Evolutionary conservation across 1,284 basidiomycete genomes (phyloP).

Genomic region (Ustilago hordei): DNA sequence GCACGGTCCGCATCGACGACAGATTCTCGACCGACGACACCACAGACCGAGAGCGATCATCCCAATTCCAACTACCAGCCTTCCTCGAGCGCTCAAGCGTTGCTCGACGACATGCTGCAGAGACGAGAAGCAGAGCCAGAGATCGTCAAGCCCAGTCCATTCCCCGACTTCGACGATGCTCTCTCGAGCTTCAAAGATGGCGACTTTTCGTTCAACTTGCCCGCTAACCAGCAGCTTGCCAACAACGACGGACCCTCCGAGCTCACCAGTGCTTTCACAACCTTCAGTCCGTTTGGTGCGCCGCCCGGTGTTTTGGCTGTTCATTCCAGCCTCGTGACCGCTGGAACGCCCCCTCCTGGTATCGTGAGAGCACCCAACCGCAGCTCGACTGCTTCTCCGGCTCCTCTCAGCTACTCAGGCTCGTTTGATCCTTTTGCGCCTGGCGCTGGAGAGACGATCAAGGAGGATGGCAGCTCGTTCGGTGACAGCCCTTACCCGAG

Average conservation of each 20-base stretch:
- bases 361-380: constrained; percentile 41
- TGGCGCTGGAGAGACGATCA: constrained; percentile 51
- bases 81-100: constrained; percentile 82
- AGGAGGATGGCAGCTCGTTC: constrained; percentile 41
- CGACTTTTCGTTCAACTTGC: constrained; percentile 66
- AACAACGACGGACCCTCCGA: constrained; percentile 40
- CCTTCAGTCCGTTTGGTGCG: constrained; percentile 46
- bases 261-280: constrained; percentile 42
- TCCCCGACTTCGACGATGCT: constrained; percentile 66
- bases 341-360: constrained; percentile 41
- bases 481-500: constrained; percentile 30
- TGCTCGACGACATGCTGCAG: constrained; percentile 84
- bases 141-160: constrained; percentile 69
- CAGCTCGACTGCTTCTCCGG: constrained; percentile 47
- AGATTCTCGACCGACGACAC: constrained; percentile 74
- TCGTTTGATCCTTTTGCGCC: constrained; percentile 67
- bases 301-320: constrained; percentile 41
- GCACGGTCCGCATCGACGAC: constrained; percentile 56
- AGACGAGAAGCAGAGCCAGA: constrained; percentile 81
- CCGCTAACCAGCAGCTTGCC: constrained; percentile 35
- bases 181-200: constrained; percentile 62
- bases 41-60: constrained; percentile 74
- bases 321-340: constrained; percentile 29
- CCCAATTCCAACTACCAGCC: constrained; percentile 80
- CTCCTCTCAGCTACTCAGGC: constrained; percentile 61